phyloP scores from a whole-genome alignment of 2,329 filamentous ascomycete genomes.

The Phialophora expanda region DNA sequence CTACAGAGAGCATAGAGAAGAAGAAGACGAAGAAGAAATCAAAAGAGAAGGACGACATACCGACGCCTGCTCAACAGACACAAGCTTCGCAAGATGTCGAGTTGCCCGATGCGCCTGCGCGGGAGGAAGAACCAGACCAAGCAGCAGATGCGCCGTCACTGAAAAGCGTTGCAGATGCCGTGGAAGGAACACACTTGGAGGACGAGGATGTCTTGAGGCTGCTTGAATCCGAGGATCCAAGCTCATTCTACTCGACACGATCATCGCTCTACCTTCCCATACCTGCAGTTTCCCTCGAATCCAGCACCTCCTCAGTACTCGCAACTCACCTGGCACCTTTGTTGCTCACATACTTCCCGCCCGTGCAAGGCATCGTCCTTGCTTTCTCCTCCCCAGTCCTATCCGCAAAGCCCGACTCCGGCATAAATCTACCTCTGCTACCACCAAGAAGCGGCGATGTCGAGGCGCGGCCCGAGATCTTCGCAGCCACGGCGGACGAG shows the following conservation, averaged over 20 bases:
- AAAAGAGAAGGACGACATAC: conserved; percentile 23
- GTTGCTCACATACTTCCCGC: conserved; percentile 67
- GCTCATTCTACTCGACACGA: conserved; percentile 36
- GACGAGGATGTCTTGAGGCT: conserved; percentile 19
- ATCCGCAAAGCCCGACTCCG: conserved; percentile 42
- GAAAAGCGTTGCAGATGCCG: conserved; percentile 7
- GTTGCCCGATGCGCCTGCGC: conserved; percentile 20
- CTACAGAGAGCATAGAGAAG: conserved; percentile 23
- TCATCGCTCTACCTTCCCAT: conserved; percentile 67
- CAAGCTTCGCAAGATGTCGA: conserved; percentile 29
- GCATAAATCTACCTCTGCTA: conserved; percentile 48
- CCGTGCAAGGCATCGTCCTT: conserved; percentile 58
- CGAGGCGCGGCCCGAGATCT: conserved; percentile 48
- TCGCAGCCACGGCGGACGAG: conserved; percentile 67
- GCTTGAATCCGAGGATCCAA: conserved; percentile 30
- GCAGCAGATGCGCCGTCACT: conserved; percentile 3
- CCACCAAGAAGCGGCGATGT: conserved; percentile 41
- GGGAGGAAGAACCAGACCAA: conserved; percentile 8
- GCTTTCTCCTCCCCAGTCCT: conserved; percentile 38
- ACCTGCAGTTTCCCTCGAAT: conserved; percentile 60
- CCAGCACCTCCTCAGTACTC: conserved; percentile 62
- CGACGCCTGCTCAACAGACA: conserved; percentile 10
- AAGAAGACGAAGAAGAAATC: conserved; percentile 30
- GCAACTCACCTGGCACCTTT: conserved; percentile 67
- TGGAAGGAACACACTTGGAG: not conserved